phyloP scores from a whole-genome alignment of 305 asterid species.

The Rubia peregrina region DNA sequence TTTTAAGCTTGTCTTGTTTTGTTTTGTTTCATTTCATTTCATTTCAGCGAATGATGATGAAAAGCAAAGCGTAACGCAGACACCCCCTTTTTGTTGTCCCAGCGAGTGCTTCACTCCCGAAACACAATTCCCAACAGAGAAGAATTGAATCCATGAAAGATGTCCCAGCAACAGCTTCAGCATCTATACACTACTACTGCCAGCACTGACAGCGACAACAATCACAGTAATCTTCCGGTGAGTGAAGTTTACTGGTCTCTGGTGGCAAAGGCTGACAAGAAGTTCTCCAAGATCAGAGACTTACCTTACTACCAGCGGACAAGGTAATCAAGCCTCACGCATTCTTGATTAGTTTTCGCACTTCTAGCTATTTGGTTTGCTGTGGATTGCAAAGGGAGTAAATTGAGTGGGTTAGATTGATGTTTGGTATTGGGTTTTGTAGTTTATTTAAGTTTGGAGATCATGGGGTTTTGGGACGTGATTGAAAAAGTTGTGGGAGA shows the following conservation, averaged over 20 bases:
- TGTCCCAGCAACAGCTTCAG: constrained; percentile 55
- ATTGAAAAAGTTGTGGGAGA: neutral
- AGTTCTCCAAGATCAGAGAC: constrained; percentile 92
- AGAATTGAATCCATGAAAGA: constrained; percentile 22
- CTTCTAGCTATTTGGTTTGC: constrained; percentile 9
- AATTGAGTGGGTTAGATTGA: neutral
- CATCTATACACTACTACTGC: constrained; percentile 12
- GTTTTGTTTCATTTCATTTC: no score
- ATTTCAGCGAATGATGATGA: no score
- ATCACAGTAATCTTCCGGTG: constrained; percentile 47
- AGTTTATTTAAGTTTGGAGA: neutral
- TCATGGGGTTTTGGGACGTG: neutral
- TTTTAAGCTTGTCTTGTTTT: no score
- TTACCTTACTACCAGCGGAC: constrained; percentile 85
- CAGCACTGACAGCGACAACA: constrained; percentile 21
- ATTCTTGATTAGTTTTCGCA: neutral
- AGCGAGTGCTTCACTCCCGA: neutral
- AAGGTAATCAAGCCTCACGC: constrained; percentile 29
- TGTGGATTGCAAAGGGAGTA: neutral
- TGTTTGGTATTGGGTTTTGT: neutral
- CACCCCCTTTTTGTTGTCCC: neutral
- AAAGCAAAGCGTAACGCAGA: neutral
- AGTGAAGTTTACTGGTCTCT: constrained; percentile 82
- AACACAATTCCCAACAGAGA: neutral
- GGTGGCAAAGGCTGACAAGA: constrained; percentile 96